Evolutionary conservation across 2,329 filamentous ascomycete species (phyloP).

Genomic region (Ophiocordyceps sinensis): DNA sequence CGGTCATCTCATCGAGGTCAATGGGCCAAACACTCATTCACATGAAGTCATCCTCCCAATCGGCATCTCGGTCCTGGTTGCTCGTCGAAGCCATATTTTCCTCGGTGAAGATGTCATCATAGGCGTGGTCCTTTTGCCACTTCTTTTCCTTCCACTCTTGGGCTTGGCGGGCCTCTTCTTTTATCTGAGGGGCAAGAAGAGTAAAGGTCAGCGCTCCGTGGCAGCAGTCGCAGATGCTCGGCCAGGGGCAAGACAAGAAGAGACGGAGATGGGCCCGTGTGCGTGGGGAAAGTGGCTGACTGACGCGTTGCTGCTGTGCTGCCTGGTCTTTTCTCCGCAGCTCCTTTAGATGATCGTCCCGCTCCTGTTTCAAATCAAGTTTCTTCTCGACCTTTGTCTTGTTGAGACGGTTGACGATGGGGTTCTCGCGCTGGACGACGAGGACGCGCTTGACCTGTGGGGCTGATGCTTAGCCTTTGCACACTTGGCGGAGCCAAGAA

Average conservation of each 20-base stretch:
- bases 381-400: constrained; percentile 87
- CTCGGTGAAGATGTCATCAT: constrained; percentile 80
- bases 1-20: too few species aligned
- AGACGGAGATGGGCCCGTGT: too few species aligned
- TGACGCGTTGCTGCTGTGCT: constrained; percentile 44
- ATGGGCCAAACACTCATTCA: constrained; percentile 17
- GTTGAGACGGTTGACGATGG: constrained; percentile 92
- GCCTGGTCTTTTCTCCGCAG: constrained; percentile 59
- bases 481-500: background rate
- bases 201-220: background rate
- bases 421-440: constrained; percentile 68
- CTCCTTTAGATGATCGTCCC: constrained; percentile 59
- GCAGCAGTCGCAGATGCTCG: background rate
- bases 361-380: constrained; percentile 71
- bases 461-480: too few species aligned
- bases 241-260: background rate
- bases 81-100: constrained; percentile 63
- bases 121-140: constrained; percentile 94
- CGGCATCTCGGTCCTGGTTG: constrained; percentile 68
- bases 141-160: constrained; percentile 81
- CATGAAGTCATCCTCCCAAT: constrained; percentile 92
- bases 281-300: constrained; percentile 8
- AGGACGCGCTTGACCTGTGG: constrained; percentile 63
- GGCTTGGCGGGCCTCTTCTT: constrained; percentile 57
- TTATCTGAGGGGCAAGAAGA: constrained; percentile 35